These are phyloP conservation scores for Termitomyces sp. DNA, from an alignment of 768 basidiomycete species.

Conservation along the genomic window DNA sequence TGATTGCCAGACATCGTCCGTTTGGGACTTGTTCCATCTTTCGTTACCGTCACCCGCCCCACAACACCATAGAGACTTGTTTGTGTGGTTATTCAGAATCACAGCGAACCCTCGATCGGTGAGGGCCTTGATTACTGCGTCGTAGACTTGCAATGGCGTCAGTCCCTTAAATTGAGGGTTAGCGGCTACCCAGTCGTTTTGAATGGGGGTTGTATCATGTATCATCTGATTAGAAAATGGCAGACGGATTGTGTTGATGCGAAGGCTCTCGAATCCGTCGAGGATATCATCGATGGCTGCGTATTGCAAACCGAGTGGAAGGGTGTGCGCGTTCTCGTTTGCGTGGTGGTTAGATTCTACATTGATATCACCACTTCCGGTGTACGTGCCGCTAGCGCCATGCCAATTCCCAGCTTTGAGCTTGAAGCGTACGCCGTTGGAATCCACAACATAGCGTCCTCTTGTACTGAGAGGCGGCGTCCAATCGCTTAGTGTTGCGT, in stretches of 20 bases:
- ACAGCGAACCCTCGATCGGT: conserved; percentile 13
- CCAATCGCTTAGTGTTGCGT: conserved; percentile 7
- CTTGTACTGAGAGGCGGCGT: conserved; percentile 14
- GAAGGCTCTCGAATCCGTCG: conserved; percentile 10
- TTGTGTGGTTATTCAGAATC: conserved; percentile 15
- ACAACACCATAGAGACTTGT: conserved; percentile 15
- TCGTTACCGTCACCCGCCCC: conserved; percentile 12
- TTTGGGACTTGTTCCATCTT: conserved; percentile 15
- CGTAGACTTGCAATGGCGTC: conserved; percentile 12
- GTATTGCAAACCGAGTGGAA: conserved; percentile 12
- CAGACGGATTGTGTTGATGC: conserved; percentile 11
- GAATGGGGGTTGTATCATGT: conserved; percentile 9
- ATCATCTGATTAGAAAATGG: conserved; percentile 17
- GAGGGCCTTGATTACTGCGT: conserved; percentile 11
- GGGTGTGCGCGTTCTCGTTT: conserved; percentile 13
- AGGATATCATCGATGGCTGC: conserved; percentile 5
- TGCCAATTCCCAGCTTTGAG: conserved; percentile 15
- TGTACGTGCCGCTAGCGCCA: conserved; percentile 15
- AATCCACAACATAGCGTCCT: conserved; percentile 13
- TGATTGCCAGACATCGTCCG: conserved; percentile 8
- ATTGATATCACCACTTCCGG: conserved; percentile 13
- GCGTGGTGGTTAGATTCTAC: conserved; percentile 10
- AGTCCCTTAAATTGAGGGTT: conserved; percentile 11
- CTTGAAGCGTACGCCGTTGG: conserved; percentile 13
- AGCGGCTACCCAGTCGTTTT: conserved; percentile 10